Base-by-base conservation (phyloP, 495 filamentous ascomycete genomes). In the Aspergillus homomorphus region DNA sequence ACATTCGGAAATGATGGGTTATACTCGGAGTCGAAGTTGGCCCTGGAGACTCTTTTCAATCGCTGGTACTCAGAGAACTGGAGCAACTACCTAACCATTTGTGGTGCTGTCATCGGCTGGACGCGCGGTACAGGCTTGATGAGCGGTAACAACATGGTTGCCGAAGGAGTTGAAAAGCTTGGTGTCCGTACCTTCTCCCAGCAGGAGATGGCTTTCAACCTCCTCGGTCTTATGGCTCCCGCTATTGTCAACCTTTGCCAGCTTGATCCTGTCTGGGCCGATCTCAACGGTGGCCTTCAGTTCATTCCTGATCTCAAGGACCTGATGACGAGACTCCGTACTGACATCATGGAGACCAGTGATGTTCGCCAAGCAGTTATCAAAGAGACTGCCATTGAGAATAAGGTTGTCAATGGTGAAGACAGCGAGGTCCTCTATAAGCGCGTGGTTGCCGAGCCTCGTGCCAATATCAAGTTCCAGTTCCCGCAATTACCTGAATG, bases 181-280 rank as follows among this genome's bases (percentile, higher is more conserved):
- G 94, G 94, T 67, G 95, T 98, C 16, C 90, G 95, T 61, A 99
- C 94, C 4, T 99, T 99, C 78, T 97, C 93, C 18, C 95, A 98
- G 77, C 91, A 95, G 65, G 94, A 99, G 74, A 99, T 99, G 94
- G 94, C 94, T 3, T 98, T 99, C 82, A 99, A 98, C 73, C 77
- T 99, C 54, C 86, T 99, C 41, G 93, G 94, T 56, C 85, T 99
- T 49, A 97, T 99, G 94, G 85, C 93, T 4, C 91, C 94, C 9
- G 83, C 87, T 22, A 89, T 99, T 59, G 92, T 96, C 64, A 92
- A 98, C 67, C 84, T 99, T 28, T 98, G 95, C 80, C 94, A 99
- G 74, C 80, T 84, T 26, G 92, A 99, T 69, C 94, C 94, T 4
- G 91, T 99, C 56, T 97, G 89, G 73, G 94, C 95, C 51, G 94